Percentiles rank a stretch among this genome's conserved stretches.
phyloP scores from a whole-genome alignment of 306 rosid species.

The Corylus heterophylla region DNA sequence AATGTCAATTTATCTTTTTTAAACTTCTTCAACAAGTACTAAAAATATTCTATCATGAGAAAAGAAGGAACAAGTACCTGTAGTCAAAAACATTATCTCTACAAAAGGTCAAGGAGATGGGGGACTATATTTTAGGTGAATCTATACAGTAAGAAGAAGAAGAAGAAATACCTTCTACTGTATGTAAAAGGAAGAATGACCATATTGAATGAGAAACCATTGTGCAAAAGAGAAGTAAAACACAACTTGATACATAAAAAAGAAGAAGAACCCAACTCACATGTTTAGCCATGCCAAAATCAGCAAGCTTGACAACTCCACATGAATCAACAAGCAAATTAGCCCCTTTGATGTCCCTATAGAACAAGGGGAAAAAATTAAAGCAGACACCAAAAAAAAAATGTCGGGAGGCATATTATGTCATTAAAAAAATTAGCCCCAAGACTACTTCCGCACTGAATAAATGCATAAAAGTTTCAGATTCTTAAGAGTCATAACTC shows the following conservation, averaged over 20 bases:
- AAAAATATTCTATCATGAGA: background rate
- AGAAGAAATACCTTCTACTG: background rate
- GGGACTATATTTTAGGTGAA: conserved; percentile 1
- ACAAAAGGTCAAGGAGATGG: background rate
- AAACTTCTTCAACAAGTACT: background rate
- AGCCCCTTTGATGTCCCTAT: conserved; percentile 95
- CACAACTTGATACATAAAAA: background rate
- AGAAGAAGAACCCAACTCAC: conserved; percentile 48
- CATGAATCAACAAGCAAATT: conserved; percentile 92
- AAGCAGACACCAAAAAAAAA: background rate
- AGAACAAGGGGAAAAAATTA: conserved; percentile 4
- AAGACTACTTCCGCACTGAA: conserved; percentile 3
- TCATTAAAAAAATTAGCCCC: background rate
- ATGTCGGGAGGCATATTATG: background rate
- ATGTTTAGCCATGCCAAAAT: conserved; percentile 98
- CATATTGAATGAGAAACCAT: background rate
- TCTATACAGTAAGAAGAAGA: background rate
- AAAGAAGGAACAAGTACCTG: background rate
- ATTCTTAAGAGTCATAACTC: background rate
- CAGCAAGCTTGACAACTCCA: conserved; percentile 96
- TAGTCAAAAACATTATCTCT: background rate
- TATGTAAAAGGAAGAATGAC: background rate
- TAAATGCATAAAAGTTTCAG: conserved; percentile 12
- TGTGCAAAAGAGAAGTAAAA: background rate
- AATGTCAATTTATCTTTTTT: background rate